Base-by-base conservation (phyloP, 371 early-diverging fungal species). In the Rhizopus sp. region DNA sequence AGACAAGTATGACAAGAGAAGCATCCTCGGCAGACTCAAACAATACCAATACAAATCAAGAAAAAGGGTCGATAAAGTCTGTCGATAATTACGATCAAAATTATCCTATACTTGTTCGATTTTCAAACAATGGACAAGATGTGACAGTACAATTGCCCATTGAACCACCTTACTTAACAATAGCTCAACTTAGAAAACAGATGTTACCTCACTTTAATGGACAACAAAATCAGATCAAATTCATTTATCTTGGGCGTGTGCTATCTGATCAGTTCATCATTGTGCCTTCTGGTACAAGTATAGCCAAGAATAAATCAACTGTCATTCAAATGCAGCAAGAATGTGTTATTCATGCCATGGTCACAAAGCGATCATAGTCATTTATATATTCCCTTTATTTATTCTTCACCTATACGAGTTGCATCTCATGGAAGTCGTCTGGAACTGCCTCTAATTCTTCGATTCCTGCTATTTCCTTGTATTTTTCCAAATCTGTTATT, bases 401-500 rank as follows among this genome's bases (percentile, higher is more conserved):
- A 4, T 15, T 35, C 37, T 15, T 7, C 30, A 4, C 15, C 53
- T 44, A 58, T 31, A 53, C 57, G 2, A 62, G 33, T 37, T 57
- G 57, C 62, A 66, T 54, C 15, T 61, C 55, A 47, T 62, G 53
- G n/a, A 76, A 72, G 46, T 66, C 67, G 5, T 70, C 69, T 0
- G 76, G 76, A 30, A 72, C 70, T 5, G 49, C 53, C 12, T 70
- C 70, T 31, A 70, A 53, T 15, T 67, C 64, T 38, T 62, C 45
- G 8, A 59, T 60, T 9, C 63, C 64, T 30, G 68, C 49, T 3
- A 63, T 23, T n/a, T 66, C 50, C 41, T 70, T 54, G 47, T 57
- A 66, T 12, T 60, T 58, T 7, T 57, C 44, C 0, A 66, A 15
- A 55, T 66, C 66, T 66, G 57, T 38, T 16, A 48, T 34, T 35